Conservation (phyloP, 805 yeast species). For the Zygosaccharomyces kombuchaensis region DNA sequence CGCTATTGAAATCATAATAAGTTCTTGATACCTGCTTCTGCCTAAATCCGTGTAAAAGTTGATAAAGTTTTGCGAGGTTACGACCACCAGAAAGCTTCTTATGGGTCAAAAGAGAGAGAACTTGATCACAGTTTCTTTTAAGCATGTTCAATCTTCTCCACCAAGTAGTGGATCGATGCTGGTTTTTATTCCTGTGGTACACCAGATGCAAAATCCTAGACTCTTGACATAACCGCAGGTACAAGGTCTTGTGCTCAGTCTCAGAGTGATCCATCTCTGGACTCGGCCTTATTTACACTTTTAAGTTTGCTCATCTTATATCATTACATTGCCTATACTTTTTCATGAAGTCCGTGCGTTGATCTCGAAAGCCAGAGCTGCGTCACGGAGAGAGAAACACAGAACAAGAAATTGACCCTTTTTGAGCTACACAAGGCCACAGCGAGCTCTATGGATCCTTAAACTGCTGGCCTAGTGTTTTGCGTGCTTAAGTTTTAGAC, state of each 20-base stretch:
- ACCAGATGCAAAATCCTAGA: constrained; percentile 55
- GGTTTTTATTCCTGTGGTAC: constrained; percentile 70
- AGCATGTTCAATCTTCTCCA: constrained; percentile 65
- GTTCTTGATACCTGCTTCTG: constrained; percentile 43
- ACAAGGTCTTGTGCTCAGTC: not conserved
- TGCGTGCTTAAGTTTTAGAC: not conserved
- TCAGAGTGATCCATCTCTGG: constrained; percentile 3
- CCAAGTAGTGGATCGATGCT: constrained; percentile 71
- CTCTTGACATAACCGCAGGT: constrained; percentile 41
- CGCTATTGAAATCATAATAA: constrained; percentile 58
- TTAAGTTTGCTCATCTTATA: not conserved
- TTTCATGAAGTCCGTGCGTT: no score
- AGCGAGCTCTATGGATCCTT: not conserved
- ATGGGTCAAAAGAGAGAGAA: constrained; percentile 20
- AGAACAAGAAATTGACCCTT: not conserved
- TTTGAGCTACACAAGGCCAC: not conserved
- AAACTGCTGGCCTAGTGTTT: not conserved
- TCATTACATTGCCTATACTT: no score
- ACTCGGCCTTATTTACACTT: not conserved
- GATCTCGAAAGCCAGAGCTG: not conserved
- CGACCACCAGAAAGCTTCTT: constrained; percentile 29
- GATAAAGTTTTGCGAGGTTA: constrained; percentile 12
- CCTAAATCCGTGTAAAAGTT: constrained; percentile 29
- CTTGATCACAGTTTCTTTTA: constrained; percentile 44
- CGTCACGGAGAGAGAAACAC: not conserved